A percentile compares a stretch with the other conserved stretches of the same genome.
phyloP scores from a whole-genome alignment of 345 rosid genomes.

The Ailanthus altissimus region DNA sequence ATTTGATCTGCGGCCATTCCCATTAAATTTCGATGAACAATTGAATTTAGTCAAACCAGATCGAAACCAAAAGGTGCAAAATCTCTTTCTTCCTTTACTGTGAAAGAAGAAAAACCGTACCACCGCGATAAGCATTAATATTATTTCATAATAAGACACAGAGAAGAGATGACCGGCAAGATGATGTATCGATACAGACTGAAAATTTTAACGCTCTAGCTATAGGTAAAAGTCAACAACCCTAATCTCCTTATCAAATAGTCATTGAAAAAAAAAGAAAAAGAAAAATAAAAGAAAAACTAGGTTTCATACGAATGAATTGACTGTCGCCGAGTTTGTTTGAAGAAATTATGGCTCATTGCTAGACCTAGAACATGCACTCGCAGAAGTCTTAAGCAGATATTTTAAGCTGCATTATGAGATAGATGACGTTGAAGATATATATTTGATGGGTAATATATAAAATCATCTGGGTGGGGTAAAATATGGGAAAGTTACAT shows the following conservation, averaged over 20 bases:
- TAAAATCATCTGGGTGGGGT: too few species aligned
- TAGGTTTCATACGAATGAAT: not conserved
- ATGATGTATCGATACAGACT: not conserved
- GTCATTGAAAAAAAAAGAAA: not conserved
- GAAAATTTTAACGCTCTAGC: slow-evolving; percentile 13
- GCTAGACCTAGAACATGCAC: slow-evolving; percentile 8
- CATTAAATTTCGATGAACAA: not conserved
- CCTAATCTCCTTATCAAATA: not conserved
- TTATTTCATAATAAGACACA: slow-evolving; percentile 12
- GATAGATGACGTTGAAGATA: not conserved
- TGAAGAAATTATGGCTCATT: slow-evolving; percentile 22
- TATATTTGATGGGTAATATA: not conserved
- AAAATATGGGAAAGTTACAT: too few species aligned
- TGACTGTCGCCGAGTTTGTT: not conserved
- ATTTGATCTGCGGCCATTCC: not conserved
- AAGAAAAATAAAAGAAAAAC: not conserved
- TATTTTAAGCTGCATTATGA: not conserved
- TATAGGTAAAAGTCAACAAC: slow-evolving; percentile 6
- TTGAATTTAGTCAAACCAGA: not conserved
- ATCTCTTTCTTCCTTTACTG: not conserved
- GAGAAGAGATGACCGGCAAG: not conserved
- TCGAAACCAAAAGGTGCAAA: not conserved
- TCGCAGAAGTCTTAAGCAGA: not conserved
- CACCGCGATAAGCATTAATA: slow-evolving; percentile 18
- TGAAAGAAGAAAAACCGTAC: too few species aligned